These are phyloP conservation scores for Casaregolazyma lundiana DNA, from an alignment of 1,139 yeast species.

Conservation along the genomic window DNA sequence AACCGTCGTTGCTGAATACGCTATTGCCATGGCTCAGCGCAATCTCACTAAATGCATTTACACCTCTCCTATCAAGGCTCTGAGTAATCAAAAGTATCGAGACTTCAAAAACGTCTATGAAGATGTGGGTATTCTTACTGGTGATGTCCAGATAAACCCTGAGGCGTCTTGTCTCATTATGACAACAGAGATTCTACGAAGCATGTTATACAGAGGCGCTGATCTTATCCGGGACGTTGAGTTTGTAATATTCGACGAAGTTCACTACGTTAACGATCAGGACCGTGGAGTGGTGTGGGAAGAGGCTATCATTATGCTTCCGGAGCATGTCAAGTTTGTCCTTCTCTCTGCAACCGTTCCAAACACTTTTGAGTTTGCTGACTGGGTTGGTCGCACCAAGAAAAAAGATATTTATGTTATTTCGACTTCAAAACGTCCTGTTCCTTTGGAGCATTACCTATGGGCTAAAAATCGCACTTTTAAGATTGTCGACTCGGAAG, in stretches of 20 bases:
- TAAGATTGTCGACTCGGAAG: slow-evolving; percentile 69
- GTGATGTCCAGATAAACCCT: slow-evolving; percentile 95
- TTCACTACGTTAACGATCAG: slow-evolving; percentile 92
- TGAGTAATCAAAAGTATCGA: slow-evolving; percentile 93
- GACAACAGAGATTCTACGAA: slow-evolving; percentile 94
- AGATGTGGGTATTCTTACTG: slow-evolving; percentile 96
- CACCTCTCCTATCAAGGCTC: slow-evolving; percentile 95
- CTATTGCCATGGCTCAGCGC: slow-evolving; percentile 90
- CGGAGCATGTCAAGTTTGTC: slow-evolving; percentile 74
- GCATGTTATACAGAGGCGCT: slow-evolving; percentile 91
- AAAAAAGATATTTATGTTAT: slow-evolving; percentile 94
- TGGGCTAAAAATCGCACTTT: slow-evolving; percentile 70
- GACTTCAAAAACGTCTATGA: slow-evolving; percentile 89
- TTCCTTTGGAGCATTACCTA: slow-evolving; percentile 80
- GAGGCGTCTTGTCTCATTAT: slow-evolving; percentile 95
- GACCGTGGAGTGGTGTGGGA: slow-evolving; percentile 99
- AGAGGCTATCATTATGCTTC: slow-evolving; percentile 91
- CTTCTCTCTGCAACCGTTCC: slow-evolving; percentile 88
- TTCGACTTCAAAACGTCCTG: slow-evolving; percentile 93
- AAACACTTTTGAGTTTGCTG: slow-evolving; percentile 90
- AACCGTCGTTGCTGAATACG: slow-evolving; percentile 98
- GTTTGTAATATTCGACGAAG: slow-evolving; percentile 94
- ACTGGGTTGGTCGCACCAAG: slow-evolving; percentile 97
- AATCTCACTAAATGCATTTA: slow-evolving; percentile 92
- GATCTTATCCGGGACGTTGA: slow-evolving; percentile 96